A percentile compares a stretch with the other conserved stretches of the same genome.
These are phyloP conservation scores for Fusarium tanahbumbuense DNA, from an alignment of 2,329 filamentous ascomycete genomes.

Conservation along the genomic window DNA sequence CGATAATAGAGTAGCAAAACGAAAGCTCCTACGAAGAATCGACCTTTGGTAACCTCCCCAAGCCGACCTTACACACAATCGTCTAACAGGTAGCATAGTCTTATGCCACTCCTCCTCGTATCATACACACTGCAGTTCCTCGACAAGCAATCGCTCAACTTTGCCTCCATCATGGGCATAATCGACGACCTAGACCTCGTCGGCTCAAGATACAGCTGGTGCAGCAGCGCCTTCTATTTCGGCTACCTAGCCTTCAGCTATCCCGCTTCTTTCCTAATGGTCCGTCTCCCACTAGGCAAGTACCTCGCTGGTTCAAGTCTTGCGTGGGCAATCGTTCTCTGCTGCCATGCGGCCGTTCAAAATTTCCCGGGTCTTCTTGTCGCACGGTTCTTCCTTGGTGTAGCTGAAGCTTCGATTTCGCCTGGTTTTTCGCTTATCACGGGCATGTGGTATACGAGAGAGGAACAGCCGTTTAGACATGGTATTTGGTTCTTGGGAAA, in stretches of 20 bases:
- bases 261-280: slow-evolving; percentile 40
- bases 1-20: neutral
- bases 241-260: slow-evolving; percentile 43
- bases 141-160: slow-evolving; percentile 42
- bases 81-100: no score
- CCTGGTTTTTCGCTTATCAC: slow-evolving; percentile 40
- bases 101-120: slow-evolving; percentile 37
- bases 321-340: slow-evolving; percentile 31
- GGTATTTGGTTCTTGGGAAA: slow-evolving; percentile 43
- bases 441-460: slow-evolving; percentile 43
- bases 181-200: slow-evolving; percentile 36
- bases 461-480: slow-evolving; percentile 41
- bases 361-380: slow-evolving; percentile 31
- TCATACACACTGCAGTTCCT: slow-evolving; percentile 44
- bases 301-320: slow-evolving; percentile 39
- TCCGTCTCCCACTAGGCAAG: slow-evolving; percentile 35
- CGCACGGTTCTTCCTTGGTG: slow-evolving; percentile 39
- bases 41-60: slow-evolving; percentile 26
- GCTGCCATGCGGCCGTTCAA: slow-evolving; percentile 38
- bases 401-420: slow-evolving; percentile 41
- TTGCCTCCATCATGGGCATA: slow-evolving; percentile 42
- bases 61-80: no score
- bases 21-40: slow-evolving; percentile 25
- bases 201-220: slow-evolving; percentile 38
- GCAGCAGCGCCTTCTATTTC: slow-evolving; percentile 41